A percentile compares a stretch with the other conserved stretches of the same genome.
Evolutionary conservation across 139 green algal genomes (phyloP).

Genomic region (Asterochloris sp.): DNA sequence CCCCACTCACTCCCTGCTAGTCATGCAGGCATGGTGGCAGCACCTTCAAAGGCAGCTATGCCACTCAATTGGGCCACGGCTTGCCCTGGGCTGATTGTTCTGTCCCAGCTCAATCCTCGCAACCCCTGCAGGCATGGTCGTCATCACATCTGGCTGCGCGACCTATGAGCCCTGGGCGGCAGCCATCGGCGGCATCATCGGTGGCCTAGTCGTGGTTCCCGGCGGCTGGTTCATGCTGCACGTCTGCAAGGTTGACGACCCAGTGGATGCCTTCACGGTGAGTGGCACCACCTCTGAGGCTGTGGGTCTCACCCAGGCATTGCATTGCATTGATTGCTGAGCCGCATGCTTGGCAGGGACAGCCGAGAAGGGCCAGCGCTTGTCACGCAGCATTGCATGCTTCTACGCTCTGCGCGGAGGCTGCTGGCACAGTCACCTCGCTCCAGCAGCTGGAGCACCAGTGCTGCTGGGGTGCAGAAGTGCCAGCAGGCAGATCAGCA

Average conservation of each 20-base stretch:
- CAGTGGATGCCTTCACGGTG: slow-evolving; percentile 39
- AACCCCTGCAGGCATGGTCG: slow-evolving; percentile 3
- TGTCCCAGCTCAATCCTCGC: no score
- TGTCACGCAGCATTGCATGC: background rate
- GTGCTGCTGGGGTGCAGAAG: no score
- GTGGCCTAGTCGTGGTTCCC: slow-evolving; percentile 28
- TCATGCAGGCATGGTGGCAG: no score
- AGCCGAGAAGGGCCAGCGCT: background rate
- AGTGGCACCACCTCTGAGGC: background rate
- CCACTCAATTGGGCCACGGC: background rate
- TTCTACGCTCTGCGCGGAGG: no score
- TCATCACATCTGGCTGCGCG: slow-evolving; percentile 34
- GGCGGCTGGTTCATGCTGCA: slow-evolving; percentile 29
- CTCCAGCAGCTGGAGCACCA: no score
- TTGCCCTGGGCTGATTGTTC: background rate
- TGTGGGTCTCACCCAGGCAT: background rate
- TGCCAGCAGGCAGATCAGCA: no score
- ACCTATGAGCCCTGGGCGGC: slow-evolving; percentile 38
- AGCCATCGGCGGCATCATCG: slow-evolving; percentile 37
- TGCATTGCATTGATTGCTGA: background rate
- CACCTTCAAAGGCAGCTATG: no score
- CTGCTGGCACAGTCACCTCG: no score
- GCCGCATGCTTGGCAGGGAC: background rate
- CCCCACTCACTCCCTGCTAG: no score
- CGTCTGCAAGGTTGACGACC: slow-evolving; percentile 50